Conservation (phyloP, 495 filamentous ascomycete species). For the Penicillium subrubescens region DNA sequence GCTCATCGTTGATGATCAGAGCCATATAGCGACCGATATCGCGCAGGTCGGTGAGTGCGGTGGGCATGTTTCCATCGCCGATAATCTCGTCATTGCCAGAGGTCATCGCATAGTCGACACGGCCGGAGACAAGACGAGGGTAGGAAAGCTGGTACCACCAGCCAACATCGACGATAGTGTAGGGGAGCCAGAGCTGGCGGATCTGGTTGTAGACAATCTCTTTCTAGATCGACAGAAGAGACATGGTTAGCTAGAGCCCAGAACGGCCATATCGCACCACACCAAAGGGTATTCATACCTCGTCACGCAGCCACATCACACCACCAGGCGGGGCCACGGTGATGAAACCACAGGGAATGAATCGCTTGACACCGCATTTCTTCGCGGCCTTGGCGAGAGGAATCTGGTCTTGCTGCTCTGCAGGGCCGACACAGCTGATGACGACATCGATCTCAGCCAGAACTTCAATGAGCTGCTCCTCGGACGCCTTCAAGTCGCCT, state of each 20-base stretch:
- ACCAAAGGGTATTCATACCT: constrained; percentile 30
- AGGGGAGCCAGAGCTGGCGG: constrained; percentile 53
- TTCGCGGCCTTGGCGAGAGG: constrained; percentile 57
- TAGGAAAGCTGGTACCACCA: constrained; percentile 61
- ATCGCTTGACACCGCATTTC: constrained; percentile 56
- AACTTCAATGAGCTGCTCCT: constrained; percentile 49
- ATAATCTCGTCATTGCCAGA: constrained; percentile 47
- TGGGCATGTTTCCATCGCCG: constrained; percentile 52
- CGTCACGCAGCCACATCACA: constrained; percentile 50
- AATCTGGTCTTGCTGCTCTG: constrained; percentile 52
- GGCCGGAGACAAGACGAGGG: constrained; percentile 54
- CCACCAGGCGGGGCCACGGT: constrained; percentile 50
- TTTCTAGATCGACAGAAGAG: constrained; percentile 40
- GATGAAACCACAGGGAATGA: constrained; percentile 59
- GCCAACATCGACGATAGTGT: constrained; percentile 64
- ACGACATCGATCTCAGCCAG: constrained; percentile 55
- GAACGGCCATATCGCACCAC: background rate
- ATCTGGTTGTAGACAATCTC: constrained; percentile 58
- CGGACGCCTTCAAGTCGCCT: constrained; percentile 47
- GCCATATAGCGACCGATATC: constrained; percentile 62
- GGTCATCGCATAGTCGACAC: constrained; percentile 53
- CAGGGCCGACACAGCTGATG: constrained; percentile 53
- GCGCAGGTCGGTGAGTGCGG: constrained; percentile 51
- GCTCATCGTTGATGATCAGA: constrained; percentile 53
- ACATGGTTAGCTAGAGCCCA: constrained; percentile 13